Base-by-base conservation (phyloP, 164 flowering plant species). In the Magnolia changhungtana region DNA sequence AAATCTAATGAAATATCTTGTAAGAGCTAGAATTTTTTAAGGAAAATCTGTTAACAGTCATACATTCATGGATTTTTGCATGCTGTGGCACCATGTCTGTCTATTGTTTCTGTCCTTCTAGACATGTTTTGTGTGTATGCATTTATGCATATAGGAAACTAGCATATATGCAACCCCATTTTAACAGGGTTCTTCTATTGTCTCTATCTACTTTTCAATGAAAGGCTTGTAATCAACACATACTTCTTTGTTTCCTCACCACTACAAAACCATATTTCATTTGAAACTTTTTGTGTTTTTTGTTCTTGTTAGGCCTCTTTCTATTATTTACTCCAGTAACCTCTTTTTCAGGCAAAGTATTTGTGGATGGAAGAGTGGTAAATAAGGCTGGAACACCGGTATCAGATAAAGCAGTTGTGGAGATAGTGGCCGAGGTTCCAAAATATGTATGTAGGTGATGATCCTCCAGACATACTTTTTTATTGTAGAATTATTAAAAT, bases 381-480 rank as follows among this genome's bases (percentile, higher is more conserved):
- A 85, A 82, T 75, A 96, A 96, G 81, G 92, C 98, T 66, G 99
- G 99, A 72, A 90, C 94, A 66, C 95, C 86, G 6, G 87, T 94
- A 29, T 84, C 95, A 29, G 94, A 92, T 64, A 86, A 90, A 77
- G 83, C 97, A 59, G 74, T 83, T 72, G 92, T 96, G 63, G 92
- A 96, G 86, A 96, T 96, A 80, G 88, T 19, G 51, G 99, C 97
- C 67, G 92, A 90, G 86, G 78, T 91, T 81, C 99, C 99, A 66
- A 96, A 94, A 96, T 96, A 91, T 83, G 99, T 96, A 90, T 96
- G 98, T 89, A 94, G 99, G 98, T 96, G 94, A 94, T 87, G 84
- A 85, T 73, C 82, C 82, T 55, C 76, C 65, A 3, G 45, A 80
- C 29, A 68, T 55, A 55, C 61, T 55, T 55, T 55, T 11, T 16